phyloP scores from a whole-genome alignment of 169 alveolate genomes.

The Plasmodium chabaudi region DNA sequence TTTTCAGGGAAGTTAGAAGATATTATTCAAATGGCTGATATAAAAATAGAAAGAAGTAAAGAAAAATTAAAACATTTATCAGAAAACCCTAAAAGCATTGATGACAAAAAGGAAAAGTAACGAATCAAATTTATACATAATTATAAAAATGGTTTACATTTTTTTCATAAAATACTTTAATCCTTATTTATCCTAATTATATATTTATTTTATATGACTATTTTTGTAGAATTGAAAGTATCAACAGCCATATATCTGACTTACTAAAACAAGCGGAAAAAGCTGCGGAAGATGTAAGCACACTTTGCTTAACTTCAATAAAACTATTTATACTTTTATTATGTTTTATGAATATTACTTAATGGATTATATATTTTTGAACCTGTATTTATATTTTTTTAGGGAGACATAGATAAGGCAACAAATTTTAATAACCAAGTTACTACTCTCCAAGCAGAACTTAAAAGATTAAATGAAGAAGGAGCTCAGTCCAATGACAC shows the following conservation, averaged over 20 bases:
- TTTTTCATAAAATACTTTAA: not conserved
- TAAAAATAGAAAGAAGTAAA: conserved; percentile 50
- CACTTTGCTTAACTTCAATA: not conserved
- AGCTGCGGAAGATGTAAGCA: conserved; percentile 79
- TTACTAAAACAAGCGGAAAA: conserved; percentile 80
- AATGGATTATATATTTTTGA: not conserved
- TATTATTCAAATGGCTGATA: conserved; percentile 48
- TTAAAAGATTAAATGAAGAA: conserved; percentile 67
- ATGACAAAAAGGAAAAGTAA: conserved; percentile 79
- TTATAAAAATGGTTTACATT: not conserved
- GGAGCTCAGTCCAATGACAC: conserved; percentile 12
- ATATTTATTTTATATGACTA: conserved; percentile 3
- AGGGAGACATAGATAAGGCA: conserved; percentile 83
- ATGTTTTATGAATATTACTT: conserved; percentile 10
- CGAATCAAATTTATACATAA: conserved; percentile 1
- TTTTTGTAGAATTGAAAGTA: conserved; percentile 74
- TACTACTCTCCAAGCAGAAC: conserved; percentile 78
- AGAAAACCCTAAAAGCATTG: conserved; percentile 63
- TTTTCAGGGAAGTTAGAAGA: conserved; percentile 39
- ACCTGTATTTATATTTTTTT: not conserved
- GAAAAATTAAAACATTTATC: conserved; percentile 68
- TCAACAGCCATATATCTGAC: conserved; percentile 78
- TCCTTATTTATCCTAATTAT: not conserved
- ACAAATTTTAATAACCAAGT: conserved; percentile 80
- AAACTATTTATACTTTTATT: not conserved